A percentile compares a stretch with the other conserved stretches of the same genome.
Evolutionary conservation across 257 asterid species (phyloP).

Genomic region (Lycium barbarum): DNA sequence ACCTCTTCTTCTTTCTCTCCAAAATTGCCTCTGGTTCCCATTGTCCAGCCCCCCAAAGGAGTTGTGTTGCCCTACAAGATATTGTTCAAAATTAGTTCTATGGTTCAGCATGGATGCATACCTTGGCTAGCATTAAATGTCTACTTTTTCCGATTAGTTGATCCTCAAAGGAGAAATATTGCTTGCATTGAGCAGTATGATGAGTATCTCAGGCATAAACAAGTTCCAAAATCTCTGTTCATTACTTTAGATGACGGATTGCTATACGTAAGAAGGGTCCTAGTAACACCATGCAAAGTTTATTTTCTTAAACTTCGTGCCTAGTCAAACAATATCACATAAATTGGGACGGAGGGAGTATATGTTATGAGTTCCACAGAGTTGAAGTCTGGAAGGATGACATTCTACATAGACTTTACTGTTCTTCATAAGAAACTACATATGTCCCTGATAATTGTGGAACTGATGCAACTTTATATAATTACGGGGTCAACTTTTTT

Average conservation of each 20-base stretch:
- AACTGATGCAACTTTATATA: not conserved
- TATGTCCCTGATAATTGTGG: not conserved
- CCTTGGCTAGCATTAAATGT: constrained; percentile 69
- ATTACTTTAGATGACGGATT: constrained; percentile 70
- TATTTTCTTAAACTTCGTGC: no score
- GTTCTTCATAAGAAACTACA: not conserved
- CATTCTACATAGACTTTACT: not conserved
- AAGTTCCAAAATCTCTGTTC: constrained; percentile 64
- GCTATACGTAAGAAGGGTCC: constrained; percentile 82
- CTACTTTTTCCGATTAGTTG: constrained; percentile 56
- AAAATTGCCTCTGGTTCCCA: constrained; percentile 67
- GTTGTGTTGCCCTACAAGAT: constrained; percentile 59
- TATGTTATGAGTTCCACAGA: not conserved
- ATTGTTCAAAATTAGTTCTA: constrained; percentile 64
- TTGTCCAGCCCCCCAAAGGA: constrained; percentile 58
- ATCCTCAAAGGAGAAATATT: constrained; percentile 47
- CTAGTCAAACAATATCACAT: no score
- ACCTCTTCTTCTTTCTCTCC: constrained; percentile 45
- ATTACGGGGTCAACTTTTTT: not conserved
- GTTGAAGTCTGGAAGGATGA: not conserved
- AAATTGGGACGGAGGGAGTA: no score
- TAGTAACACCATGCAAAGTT: constrained; percentile 82
- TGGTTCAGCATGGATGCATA: constrained; percentile 84
- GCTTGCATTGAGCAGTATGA: constrained; percentile 65
- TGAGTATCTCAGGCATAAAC: constrained; percentile 44